phyloP scores from a whole-genome alignment of 1,284 basidiomycete species.

The Fomitopsis palustris region DNA sequence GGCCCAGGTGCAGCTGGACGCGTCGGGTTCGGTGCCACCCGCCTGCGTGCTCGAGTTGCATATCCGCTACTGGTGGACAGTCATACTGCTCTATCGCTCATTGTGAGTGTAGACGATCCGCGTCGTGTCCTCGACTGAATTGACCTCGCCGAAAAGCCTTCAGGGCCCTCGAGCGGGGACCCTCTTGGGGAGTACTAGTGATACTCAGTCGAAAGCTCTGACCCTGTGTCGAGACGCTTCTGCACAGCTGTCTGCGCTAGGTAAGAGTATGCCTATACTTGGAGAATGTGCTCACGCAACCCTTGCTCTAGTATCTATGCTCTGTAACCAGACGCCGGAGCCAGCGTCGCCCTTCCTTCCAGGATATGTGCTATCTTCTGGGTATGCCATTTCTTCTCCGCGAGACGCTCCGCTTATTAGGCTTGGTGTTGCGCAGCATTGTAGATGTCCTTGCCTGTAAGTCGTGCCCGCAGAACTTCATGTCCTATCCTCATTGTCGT shows the following conservation, averaged over 20 bases:
- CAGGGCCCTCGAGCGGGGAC: slow-evolving; percentile 3
- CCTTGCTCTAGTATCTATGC: slow-evolving; percentile 2
- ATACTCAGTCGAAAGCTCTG: slow-evolving; percentile 4
- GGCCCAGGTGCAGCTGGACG: slow-evolving; percentile 57
- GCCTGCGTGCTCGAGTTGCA: slow-evolving; percentile 71
- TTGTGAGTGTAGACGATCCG: slow-evolving; percentile 47
- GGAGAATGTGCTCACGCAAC: too few species aligned
- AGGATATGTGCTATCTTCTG: slow-evolving; percentile 6
- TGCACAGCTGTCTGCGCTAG: slow-evolving; percentile 4
- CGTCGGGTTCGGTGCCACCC: slow-evolving; percentile 31
- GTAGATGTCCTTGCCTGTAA: slow-evolving; percentile 4
- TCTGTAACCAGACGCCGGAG: slow-evolving; percentile 1
- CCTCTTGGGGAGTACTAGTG: slow-evolving; percentile 1
- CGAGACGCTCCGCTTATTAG: neutral
- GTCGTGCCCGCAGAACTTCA: neutral
- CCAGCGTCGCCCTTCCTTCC: slow-evolving; percentile 4
- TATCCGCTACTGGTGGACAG: slow-evolving; percentile 80
- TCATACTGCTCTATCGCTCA: slow-evolving; percentile 71
- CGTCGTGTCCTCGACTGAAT: neutral
- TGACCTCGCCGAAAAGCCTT: neutral
- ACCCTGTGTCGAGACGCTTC: slow-evolving; percentile 8
- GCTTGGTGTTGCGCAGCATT: neutral
- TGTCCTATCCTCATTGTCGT: neutral
- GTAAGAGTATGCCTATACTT: neutral
- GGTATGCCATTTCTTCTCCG: neutral